Evolutionary conservation across 495 filamentous ascomycete species (phyloP).

Genomic region (Talaromyces liani): DNA sequence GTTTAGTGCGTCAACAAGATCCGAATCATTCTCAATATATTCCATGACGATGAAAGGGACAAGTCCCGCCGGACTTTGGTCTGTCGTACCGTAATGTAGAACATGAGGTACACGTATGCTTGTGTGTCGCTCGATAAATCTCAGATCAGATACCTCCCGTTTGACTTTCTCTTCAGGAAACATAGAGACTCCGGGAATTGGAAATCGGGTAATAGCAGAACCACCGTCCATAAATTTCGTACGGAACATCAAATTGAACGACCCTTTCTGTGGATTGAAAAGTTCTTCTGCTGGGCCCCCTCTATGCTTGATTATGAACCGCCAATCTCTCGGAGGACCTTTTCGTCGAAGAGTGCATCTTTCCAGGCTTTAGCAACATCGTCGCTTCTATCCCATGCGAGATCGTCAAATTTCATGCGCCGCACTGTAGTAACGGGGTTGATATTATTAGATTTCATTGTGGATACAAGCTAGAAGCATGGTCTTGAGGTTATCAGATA

Average conservation of each 20-base stretch:
- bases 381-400: conserved; percentile 22
- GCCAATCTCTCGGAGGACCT: conserved; percentile 18
- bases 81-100: conserved; percentile 22
- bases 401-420: conserved; percentile 19
- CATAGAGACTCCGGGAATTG: conserved; percentile 15
- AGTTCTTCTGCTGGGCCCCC: not conserved
- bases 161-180: conserved; percentile 23
- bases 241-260: conserved; percentile 18
- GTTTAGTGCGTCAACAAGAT: conserved; percentile 22
- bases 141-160: conserved; percentile 32
- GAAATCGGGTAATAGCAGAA: conserved; percentile 18
- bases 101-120: conserved; percentile 27
- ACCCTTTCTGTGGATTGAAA: conserved; percentile 1
- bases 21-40: conserved; percentile 26
- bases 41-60: conserved; percentile 44
- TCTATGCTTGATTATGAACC: conserved; percentile 9
- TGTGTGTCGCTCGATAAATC: conserved; percentile 25
- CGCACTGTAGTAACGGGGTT: not conserved
- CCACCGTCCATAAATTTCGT: conserved; percentile 15
- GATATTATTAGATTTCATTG: not conserved
- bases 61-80: conserved; percentile 20
- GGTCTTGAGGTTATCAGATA: not conserved
- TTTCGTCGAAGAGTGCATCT: conserved; percentile 10
- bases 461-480: not conserved
- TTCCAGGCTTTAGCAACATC: conserved; percentile 15